Percentiles rank a stretch among this genome's conserved stretches.
Evolutionary conservation across 768 basidiomycete genomes (phyloP).

Genomic region (Sporobolomyces roseus): DNA sequence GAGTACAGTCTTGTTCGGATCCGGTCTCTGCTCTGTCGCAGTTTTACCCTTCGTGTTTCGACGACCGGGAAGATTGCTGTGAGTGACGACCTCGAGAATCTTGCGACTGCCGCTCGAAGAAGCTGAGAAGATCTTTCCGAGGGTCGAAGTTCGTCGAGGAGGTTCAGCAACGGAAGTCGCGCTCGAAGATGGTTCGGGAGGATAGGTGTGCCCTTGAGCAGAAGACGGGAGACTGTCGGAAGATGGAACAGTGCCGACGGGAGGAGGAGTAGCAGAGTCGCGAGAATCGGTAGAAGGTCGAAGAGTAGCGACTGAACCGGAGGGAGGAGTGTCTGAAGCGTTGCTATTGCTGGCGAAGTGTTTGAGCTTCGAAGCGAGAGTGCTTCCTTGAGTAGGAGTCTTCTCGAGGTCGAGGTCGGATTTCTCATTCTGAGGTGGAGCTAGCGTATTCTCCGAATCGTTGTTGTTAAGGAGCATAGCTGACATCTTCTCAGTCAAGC

Average conservation of each 20-base stretch:
- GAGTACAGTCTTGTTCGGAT: constrained; percentile 5
- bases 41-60: background rate
- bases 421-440: background rate
- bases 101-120: constrained; percentile 9
- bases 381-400: background rate
- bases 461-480: background rate
- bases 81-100: constrained; percentile 35
- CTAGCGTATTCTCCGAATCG: background rate
- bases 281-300: constrained; percentile 2
- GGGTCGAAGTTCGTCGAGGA: constrained; percentile 12
- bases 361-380: constrained; percentile 18
- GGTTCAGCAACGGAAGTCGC: background rate
- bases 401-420: background rate
- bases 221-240: background rate
- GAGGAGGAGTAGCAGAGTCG: background rate
- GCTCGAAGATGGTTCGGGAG: constrained; percentile 13
- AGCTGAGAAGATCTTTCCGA: constrained; percentile 25
- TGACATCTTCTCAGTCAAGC: constrained; percentile 14
- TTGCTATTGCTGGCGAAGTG: background rate
- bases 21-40: constrained; percentile 2
- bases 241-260: background rate
- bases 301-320: background rate
- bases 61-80: background rate
- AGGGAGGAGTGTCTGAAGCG: background rate
- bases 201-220: constrained; percentile 30